These are phyloP conservation scores for Leptosphaerulina australis DNA, from an alignment of 2,329 filamentous ascomycete genomes.

Conservation along the genomic window DNA sequence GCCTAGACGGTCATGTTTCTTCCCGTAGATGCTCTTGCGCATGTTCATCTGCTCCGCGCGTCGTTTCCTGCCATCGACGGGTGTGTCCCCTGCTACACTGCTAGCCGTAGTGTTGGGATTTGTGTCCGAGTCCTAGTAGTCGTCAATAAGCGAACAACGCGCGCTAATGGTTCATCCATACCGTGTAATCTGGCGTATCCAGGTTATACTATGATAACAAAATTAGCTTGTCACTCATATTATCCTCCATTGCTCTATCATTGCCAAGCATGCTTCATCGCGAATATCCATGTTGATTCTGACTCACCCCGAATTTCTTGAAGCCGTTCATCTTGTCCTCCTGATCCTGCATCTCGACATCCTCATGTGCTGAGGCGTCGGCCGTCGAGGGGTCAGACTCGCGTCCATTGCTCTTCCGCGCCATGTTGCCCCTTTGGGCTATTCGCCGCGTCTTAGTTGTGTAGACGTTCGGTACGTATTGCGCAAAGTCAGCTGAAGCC, in stretches of 20 bases:
- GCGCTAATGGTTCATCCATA: conserved; percentile 35
- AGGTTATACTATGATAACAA: conserved; percentile 53
- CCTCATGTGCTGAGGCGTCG: conserved; percentile 47
- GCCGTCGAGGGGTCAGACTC: conserved; percentile 47
- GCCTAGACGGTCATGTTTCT: conserved; percentile 89
- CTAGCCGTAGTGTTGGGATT: conserved; percentile 74
- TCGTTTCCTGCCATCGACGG: conserved; percentile 78
- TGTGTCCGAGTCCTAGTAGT: conserved; percentile 66
- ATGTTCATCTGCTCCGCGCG: conserved; percentile 87
- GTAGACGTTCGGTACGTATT: conserved; percentile 14
- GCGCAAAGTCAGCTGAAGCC: conserved; percentile 8
- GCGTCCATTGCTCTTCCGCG: conserved; percentile 45
- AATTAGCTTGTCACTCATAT: conserved; percentile 31
- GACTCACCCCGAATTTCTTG: conserved; percentile 45
- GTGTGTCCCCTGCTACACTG: conserved; percentile 79
- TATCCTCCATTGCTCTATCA: conserved; percentile 1
- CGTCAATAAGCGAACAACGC: conserved; percentile 27
- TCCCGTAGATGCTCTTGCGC: conserved; percentile 89
- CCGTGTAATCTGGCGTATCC: conserved; percentile 68
- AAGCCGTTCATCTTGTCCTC: conserved; percentile 41
- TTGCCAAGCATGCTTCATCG: conserved; percentile 7
- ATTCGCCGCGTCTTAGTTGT: conserved; percentile 33
- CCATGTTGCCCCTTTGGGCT: conserved; percentile 49
- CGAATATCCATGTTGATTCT: conserved; percentile 6
- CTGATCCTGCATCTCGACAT: conserved; percentile 49